These are phyloP conservation scores for Yamadazyma buinensis DNA, from an alignment of 1,139 yeast genomes.

Conservation along the genomic window DNA sequence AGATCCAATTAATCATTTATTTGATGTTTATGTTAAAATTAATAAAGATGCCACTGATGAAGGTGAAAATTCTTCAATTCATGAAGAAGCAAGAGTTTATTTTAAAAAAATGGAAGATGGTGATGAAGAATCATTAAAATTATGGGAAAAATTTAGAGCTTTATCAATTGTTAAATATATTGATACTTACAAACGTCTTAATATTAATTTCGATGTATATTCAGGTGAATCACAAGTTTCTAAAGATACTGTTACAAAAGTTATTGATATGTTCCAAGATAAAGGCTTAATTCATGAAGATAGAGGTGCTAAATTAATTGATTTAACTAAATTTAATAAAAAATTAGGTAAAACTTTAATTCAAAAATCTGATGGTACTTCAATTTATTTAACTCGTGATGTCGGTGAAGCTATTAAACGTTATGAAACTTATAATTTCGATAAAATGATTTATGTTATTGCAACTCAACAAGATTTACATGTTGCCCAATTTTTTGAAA, in stretches of 20 bases:
- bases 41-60: constrained; percentile 78
- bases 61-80: constrained; percentile 64
- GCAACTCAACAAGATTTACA: constrained; percentile 97
- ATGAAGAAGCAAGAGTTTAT: constrained; percentile 82
- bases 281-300: constrained; percentile 79
- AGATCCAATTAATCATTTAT: constrained; percentile 93
- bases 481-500: constrained; percentile 90
- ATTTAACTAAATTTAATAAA: constrained; percentile 81
- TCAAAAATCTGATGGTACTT: constrained; percentile 94
- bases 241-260: constrained; percentile 65
- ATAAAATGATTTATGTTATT: constrained; percentile 93
- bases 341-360: constrained; percentile 92
- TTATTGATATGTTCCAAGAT: constrained; percentile 57
- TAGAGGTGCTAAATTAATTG: constrained; percentile 87
- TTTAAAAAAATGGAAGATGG: constrained; percentile 95
- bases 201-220: constrained; percentile 80
- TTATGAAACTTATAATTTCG: constrained; percentile 78
- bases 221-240: constrained; percentile 97
- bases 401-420: constrained; percentile 96
- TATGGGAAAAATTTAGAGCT: constrained; percentile 90
- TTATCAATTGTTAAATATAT: constrained; percentile 83
- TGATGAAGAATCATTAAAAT: constrained; percentile 68
- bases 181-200: constrained; percentile 86
- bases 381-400: constrained; percentile 92
- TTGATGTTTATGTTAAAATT: constrained; percentile 87